Percentiles rank a stretch among this genome's conserved stretches.
These are phyloP conservation scores for Pseudogymnoascus sp. DNA, from an alignment of 2,329 filamentous ascomycete genomes.

Conservation along the genomic window DNA sequence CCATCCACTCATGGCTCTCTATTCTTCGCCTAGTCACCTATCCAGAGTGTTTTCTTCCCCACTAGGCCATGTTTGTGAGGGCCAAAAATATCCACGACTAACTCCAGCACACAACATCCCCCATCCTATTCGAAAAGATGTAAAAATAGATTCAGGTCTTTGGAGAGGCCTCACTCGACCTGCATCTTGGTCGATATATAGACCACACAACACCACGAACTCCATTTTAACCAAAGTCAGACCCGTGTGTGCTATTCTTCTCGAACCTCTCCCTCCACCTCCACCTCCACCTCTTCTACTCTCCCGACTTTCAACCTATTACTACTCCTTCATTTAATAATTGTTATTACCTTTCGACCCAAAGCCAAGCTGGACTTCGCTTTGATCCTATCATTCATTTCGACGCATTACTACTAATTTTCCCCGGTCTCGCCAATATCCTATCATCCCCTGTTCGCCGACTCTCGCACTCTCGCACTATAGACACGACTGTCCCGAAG, in stretches of 20 bases:
- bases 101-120: background rate
- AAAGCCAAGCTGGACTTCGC: conserved; percentile 57
- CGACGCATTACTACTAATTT: conserved; percentile 30
- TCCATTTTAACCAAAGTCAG: background rate
- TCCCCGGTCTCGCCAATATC: conserved; percentile 31
- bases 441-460: conserved; percentile 24
- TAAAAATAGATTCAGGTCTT: background rate
- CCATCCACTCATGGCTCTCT: background rate
- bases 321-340: conserved; percentile 24
- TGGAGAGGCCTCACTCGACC: background rate
- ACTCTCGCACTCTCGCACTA: conserved; percentile 25
- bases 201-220: conserved; percentile 11
- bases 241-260: conserved; percentile 16
- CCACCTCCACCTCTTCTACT: conserved; percentile 27
- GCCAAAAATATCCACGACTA: background rate
- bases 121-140: background rate
- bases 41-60: background rate
- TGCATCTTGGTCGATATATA: conserved; percentile 26
- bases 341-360: conserved; percentile 29
- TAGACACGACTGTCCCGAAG: conserved; percentile 17
- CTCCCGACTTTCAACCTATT: background rate
- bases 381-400: conserved; percentile 48
- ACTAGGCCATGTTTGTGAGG: background rate
- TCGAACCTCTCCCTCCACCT: conserved; percentile 25
- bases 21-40: background rate